Conservation (phyloP, 441 rosid genomes). For the Populus hybrid region DNA sequence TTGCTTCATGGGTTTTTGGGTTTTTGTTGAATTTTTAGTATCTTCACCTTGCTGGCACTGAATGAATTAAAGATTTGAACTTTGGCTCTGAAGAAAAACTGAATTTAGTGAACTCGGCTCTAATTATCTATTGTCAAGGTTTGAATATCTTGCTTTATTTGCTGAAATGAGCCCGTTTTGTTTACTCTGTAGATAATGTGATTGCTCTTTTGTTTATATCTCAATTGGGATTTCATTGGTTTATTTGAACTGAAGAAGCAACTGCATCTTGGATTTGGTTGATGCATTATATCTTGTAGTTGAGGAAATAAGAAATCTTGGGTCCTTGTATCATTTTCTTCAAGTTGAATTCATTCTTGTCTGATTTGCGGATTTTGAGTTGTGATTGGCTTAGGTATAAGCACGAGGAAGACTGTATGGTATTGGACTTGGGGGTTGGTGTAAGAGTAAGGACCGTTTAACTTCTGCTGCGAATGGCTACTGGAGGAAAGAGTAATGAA, state of each 20-base stretch:
- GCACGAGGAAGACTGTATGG: not conserved
- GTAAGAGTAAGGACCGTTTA: not conserved
- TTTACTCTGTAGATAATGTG: not conserved
- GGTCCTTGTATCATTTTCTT: too few species aligned
- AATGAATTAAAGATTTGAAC: not conserved
- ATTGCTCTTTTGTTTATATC: not conserved
- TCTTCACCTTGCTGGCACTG: not conserved
- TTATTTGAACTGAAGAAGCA: not conserved
- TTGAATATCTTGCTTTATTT: not conserved
- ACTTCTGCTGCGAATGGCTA: slow-evolving; percentile 35
- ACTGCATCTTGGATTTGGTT: not conserved
- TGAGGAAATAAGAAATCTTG: too few species aligned
- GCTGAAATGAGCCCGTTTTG: not conserved
- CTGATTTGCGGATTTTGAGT: too few species aligned
- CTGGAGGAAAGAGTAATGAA: slow-evolving; percentile 49
- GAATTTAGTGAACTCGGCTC: not conserved
- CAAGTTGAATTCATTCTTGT: too few species aligned
- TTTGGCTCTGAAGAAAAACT: not conserved
- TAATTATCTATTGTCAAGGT: not conserved
- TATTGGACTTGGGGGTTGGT: not conserved
- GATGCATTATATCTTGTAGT: too few species aligned
- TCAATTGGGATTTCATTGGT: not conserved
- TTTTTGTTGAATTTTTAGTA: not conserved
- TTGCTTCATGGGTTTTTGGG: not conserved
- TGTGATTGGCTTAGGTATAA: not conserved